Base-by-base conservation (phyloP, 1,284 basidiomycete species). In the Earliella scabrosa region DNA sequence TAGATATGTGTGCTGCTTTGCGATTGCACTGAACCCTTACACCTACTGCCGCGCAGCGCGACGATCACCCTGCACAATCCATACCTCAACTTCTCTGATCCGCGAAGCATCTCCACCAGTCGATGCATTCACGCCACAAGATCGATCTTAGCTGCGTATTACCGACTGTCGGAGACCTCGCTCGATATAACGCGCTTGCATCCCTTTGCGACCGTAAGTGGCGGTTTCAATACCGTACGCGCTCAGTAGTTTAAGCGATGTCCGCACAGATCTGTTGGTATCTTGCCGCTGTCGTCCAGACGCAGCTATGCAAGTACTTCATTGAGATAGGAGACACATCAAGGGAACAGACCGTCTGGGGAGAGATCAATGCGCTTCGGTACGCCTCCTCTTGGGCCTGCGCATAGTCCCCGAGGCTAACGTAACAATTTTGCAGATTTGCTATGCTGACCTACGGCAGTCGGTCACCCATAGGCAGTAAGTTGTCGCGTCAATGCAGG, bases 51-150 rank as follows among this genome's bases (percentile, higher is more conserved):
- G 36, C 50, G 40, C 40, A 93, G 90, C n/a, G 91, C 91, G 16
- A 82, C 86, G 3, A 93, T 93, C 62, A 92, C 91, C 2, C 77
- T 93, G 48, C 90, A 93, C 67, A 92, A 91, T 67, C 83, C 87
- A 8, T 92, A 89, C 69, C 75, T 93, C 54, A 84, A 92, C 70
- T 87, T 92, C 66, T 76, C 79, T 26, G 83, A 91, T 64, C 77
- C 82, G 13, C 74, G 79, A 52, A 82, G 82, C 59, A 56, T 81
- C 14, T 93, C 90, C 1, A 90, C 87, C 10, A 73, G 74, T 36
- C 83, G 90, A 26, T 93, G 91, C 69, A 76, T 91, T 34, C 77
- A 85, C 60, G 85, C 91, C 18, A 88, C 90, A 10, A 79, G 86
- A 50, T 77, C 78, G 48, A 93, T 93, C 60, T 74, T 93, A 38